Conservation (phyloP, 208 protist species). For the Trypanosoma congolense region DNA sequence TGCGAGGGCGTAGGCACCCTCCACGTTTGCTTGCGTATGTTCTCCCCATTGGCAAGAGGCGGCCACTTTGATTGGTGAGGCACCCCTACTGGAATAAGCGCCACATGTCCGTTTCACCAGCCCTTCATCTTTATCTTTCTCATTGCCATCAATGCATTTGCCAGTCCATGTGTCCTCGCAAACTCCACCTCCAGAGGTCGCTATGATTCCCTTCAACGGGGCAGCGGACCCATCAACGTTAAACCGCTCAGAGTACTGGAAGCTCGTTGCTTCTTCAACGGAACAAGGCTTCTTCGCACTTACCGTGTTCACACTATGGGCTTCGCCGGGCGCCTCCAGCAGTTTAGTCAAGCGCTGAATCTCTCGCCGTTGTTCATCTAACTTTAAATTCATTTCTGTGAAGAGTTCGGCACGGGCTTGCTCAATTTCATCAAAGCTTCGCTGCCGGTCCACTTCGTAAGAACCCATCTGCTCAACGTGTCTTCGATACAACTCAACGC, state of each 20-base stretch:
- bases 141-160: too few relatives aligned
- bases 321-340: not conserved
- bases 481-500: constrained; percentile 49
- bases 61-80: not conserved
- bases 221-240: too few relatives aligned
- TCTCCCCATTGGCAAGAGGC: not conserved
- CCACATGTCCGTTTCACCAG: too few relatives aligned
- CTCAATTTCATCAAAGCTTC: constrained; percentile 73
- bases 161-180: too few relatives aligned
- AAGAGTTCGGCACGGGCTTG: constrained; percentile 70
- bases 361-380: constrained; percentile 54
- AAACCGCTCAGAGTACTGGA: too few relatives aligned
- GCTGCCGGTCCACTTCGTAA: constrained; percentile 58
- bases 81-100: too few relatives aligned
- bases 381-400: constrained; percentile 61
- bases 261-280: constrained; percentile 11
- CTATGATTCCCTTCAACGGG: too few relatives aligned
- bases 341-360: constrained; percentile 39
- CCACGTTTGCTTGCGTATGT: not conserved
- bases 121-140: too few relatives aligned
- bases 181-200: too few relatives aligned
- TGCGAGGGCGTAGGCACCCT: not conserved
- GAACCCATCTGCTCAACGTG: constrained; percentile 42
- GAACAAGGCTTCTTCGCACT: not conserved
- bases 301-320: not conserved